phyloP scores from a whole-genome alignment of 441 rosid species.

The Breynia disticha region DNA sequence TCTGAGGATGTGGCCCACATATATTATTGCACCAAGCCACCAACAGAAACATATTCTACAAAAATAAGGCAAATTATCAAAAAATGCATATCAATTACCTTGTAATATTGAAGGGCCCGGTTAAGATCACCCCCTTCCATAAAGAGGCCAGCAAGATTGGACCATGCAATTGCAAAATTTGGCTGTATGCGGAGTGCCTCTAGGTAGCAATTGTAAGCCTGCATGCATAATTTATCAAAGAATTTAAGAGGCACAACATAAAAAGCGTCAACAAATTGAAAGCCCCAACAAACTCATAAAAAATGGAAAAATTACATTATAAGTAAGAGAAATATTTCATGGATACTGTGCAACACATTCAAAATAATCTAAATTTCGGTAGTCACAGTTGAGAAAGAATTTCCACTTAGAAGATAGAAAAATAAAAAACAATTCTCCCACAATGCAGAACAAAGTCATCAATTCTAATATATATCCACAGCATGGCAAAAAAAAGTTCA shows the following conservation, averaged over 20 bases:
- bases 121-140: slow-evolving; percentile 96
- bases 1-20: background rate
- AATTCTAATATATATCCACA: too few relatives aligned
- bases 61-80: background rate
- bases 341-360: too few relatives aligned
- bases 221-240: slow-evolving; percentile 23
- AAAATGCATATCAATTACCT: slow-evolving; percentile 36
- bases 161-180: slow-evolving; percentile 96
- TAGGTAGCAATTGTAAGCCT: slow-evolving; percentile 94
- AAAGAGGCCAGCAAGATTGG: slow-evolving; percentile 97
- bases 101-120: slow-evolving; percentile 92
- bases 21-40: background rate
- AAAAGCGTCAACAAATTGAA: background rate
- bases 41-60: background rate
- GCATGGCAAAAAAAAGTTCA: background rate
- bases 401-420: too few relatives aligned
- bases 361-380: too few relatives aligned
- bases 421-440: too few relatives aligned
- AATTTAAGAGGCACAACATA: background rate
- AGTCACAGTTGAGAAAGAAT: too few relatives aligned
- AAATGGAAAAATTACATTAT: too few relatives aligned
- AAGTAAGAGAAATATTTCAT: too few relatives aligned
- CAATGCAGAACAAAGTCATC: too few relatives aligned
- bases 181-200: slow-evolving; percentile 98
- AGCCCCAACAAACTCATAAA: too few relatives aligned